Base-by-base conservation (phyloP, 2,329 filamentous ascomycete genomes). In the Cladosporium sp. region DNA sequence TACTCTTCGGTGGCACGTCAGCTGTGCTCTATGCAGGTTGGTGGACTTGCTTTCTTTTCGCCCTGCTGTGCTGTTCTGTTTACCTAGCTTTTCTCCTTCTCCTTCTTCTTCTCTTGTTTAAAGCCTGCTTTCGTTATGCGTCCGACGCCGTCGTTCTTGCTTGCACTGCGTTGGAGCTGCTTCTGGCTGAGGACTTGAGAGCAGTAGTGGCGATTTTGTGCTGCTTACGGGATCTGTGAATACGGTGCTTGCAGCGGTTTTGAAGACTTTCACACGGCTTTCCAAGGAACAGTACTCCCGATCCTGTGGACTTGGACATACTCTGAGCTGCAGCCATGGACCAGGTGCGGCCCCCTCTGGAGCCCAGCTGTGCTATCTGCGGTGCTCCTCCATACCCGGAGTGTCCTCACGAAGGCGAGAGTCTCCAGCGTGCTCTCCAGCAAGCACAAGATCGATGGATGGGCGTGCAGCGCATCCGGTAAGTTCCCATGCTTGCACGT, bases 351-450 rank as follows among this genome's bases (percentile, higher is more conserved):
- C 21, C 61, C 3, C 50, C 49, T 16, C 26, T 57, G 16, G 44
- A 61, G 21, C 57, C 75, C 44, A 72, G 70, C 68, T 80, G 76
- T 65, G 76, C 76, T 58, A 76, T 77, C 61, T 77, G 76, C 66
- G 74, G 74, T 57, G 73, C 72, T 8, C 72, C 73, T 28, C 69
- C 72, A 18, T 71, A 69, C 23, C 73, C 72, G 0, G 75, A 76
- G 58, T 77, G 76, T 55, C 71, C 72, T 12, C 75, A 77, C 57
- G 76, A 77, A 62, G 72, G 74, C 23, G 68, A 76, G 59, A 71
- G 73, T 28, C 65, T 77, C 21, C 69, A 75, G 62, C 57, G 73
- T 53, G 76, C 75, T 4, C 62, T 77, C 8, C 69, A 73, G 18
- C 74, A 77, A 64, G 75, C 76, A 1, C 64, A 70, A 66, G 68